A percentile compares a stretch with the other conserved stretches of the same genome.
Evolutionary conservation across 1,284 basidiomycete species (phyloP).

Genomic region (Xerocomus nothofagi): DNA sequence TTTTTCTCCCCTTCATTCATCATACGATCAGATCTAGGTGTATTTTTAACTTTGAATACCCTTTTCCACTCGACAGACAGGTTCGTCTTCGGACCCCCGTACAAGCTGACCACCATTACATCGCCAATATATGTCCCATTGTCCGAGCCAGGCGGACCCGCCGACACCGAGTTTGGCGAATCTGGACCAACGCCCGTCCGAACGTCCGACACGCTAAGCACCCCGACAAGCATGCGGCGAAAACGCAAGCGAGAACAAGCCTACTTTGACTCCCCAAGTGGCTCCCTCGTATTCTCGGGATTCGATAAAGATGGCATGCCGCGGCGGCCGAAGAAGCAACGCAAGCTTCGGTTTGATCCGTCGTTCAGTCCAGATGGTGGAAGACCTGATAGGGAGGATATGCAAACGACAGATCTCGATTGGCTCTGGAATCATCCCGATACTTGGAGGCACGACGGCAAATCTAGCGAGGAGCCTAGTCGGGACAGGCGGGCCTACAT

Average conservation of each 20-base stretch:
- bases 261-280: slow-evolving; percentile 32
- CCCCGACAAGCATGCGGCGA: slow-evolving; percentile 18
- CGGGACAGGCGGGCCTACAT: background rate
- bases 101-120: slow-evolving; percentile 12
- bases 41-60: slow-evolving; percentile 3
- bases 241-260: slow-evolving; percentile 33
- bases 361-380: slow-evolving; percentile 25
- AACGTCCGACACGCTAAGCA: slow-evolving; percentile 25
- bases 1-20: background rate
- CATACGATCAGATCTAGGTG: background rate
- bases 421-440: slow-evolving; percentile 1
- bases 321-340: slow-evolving; percentile 29
- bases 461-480: background rate
- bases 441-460: background rate
- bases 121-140: slow-evolving; percentile 1
- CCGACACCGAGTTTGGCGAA: background rate
- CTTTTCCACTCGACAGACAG: slow-evolving; percentile 15
- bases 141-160: slow-evolving; percentile 1
- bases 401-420: background rate
- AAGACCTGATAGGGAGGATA: background rate
- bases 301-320: slow-evolving; percentile 34
- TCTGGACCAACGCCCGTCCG: background rate
- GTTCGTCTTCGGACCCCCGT: slow-evolving; percentile 22
- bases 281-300: slow-evolving; percentile 28
- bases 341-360: slow-evolving; percentile 28